Conservation (phyloP, 2,329 filamentous ascomycete genomes). For the Alternaria atra region DNA sequence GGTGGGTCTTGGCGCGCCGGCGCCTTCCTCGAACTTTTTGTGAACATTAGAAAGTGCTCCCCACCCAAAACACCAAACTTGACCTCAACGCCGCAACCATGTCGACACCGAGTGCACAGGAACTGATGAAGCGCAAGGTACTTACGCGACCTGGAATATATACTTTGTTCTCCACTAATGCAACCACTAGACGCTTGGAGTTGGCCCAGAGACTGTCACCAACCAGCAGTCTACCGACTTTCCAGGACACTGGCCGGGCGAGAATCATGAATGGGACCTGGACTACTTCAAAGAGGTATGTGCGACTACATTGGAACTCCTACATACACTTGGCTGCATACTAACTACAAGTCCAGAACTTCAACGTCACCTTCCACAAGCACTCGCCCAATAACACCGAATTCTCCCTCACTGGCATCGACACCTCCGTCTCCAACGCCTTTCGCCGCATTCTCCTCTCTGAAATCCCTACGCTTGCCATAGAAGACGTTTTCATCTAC, state of each 20-base stretch:
- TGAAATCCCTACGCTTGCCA: slow-evolving; percentile 92
- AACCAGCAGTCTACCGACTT: slow-evolving; percentile 91
- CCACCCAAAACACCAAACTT: slow-evolving; percentile 29
- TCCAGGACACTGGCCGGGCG: slow-evolving; percentile 87
- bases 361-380: slow-evolving; percentile 83
- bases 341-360: slow-evolving; percentile 56
- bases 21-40: slow-evolving; percentile 37
- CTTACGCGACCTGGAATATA: slow-evolving; percentile 31
- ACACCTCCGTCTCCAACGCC: slow-evolving; percentile 93
- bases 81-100: slow-evolving; percentile 46
- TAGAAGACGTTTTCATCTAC: slow-evolving; percentile 90
- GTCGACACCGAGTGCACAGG: slow-evolving; percentile 58
- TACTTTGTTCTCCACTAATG: slow-evolving; percentile 10
- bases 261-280: slow-evolving; percentile 83
- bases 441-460: slow-evolving; percentile 95
- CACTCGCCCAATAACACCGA: slow-evolving; percentile 79
- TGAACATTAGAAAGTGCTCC: slow-evolving; percentile 19
- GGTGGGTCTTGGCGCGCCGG: slow-evolving; percentile 34
- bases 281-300: slow-evolving; percentile 71
- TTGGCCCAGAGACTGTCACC: slow-evolving; percentile 90
- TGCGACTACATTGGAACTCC: not conserved
- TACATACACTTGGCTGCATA: not conserved
- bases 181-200: slow-evolving; percentile 74
- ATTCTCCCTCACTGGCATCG: slow-evolving; percentile 91
- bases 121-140: slow-evolving; percentile 70